Base-by-base conservation (phyloP, 192 early-diverging fungal species). In the Backusella macrospora region DNA sequence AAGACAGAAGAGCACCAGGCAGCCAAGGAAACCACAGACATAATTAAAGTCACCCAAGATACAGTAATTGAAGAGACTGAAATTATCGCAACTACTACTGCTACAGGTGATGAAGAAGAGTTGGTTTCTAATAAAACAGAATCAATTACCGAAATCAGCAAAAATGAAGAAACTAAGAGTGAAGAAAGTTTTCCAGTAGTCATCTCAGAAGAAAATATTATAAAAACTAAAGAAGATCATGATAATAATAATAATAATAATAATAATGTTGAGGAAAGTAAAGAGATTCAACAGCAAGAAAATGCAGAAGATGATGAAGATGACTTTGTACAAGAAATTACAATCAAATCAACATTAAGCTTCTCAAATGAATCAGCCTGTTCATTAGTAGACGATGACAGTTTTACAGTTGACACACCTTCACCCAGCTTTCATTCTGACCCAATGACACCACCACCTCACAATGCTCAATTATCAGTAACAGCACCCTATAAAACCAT, bases 401-500 rank as follows among this genome's bases (percentile, higher is more conserved):
- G n/a, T 12, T 39, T 39, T 39, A 39, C 26, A 38, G 5, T 43
- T 23, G 65, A 66, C 9, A 42, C 38, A 21, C 65, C 65, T 43
- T 39, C 64, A 12, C n/a, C 18, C 3, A 21, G 15, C 18, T 66
- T 18, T 8, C 65, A 16, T 9, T 66, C n/a, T 18, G 38, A 59
- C 3, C 52, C 52, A 9, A 13, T 59, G 52, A 59, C 65, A 66
- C 65, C 65, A 42, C 40, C 43, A 0, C 29, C 44, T 15, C 67
- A 42, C 6, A 13, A 9, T 37, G 18, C 45, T 21, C 9, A 42
- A 13, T 18, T 46, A 46, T 12, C 45, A 43, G 10, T 29, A 21
- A 18, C 44, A 26, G 44, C 67, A 37, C 67, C 67, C 26, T 47
- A 68, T 15, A 68, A 68, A 47, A 68, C 67, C 3, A 45, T 46